These are phyloP conservation scores for Bjerkandera adusta DNA, from an alignment of 1,284 basidiomycete species.

Conservation along the genomic window DNA sequence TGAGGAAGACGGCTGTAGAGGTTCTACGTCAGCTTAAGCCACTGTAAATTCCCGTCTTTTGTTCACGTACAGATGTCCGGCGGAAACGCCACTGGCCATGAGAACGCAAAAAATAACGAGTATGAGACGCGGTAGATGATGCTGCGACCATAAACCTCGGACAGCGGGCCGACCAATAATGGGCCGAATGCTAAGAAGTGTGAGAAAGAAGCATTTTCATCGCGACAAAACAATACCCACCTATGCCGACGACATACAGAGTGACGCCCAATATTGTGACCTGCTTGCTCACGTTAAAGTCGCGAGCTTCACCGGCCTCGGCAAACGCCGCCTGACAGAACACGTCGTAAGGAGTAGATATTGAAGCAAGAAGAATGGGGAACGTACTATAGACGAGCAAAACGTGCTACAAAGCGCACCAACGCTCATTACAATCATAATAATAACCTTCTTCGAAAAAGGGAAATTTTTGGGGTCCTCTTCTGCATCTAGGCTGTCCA, in stretches of 20 bases:
- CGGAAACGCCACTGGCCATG: constrained; percentile 54
- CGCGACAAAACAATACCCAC: constrained; percentile 18
- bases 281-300: constrained; percentile 60
- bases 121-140: constrained; percentile 40
- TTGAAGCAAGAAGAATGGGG: constrained; percentile 2
- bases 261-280: constrained; percentile 72
- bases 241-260: constrained; percentile 66
- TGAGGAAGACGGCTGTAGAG: constrained; percentile 49
- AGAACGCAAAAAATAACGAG: constrained; percentile 39
- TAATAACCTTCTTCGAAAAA: constrained; percentile 14
- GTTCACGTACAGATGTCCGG: constrained; percentile 37
- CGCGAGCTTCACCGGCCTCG: constrained; percentile 54
- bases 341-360: constrained; percentile 2
- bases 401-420: constrained; percentile 41
- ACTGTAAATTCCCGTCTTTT: not conserved
- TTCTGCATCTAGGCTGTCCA: constrained; percentile 10
- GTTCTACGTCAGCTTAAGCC: not conserved
- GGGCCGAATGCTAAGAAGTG: constrained; percentile 39
- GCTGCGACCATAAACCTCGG: constrained; percentile 50
- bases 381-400: constrained; percentile 67
- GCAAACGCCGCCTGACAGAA: constrained; percentile 59
- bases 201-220: not conserved
- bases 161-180: constrained; percentile 49
- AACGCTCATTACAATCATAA: constrained; percentile 14
- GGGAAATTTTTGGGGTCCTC: constrained; percentile 17